A percentile compares a stretch with the other conserved stretches of the same genome.
These are phyloP conservation scores for Penicillium psychrosexuale DNA, from an alignment of 2,329 filamentous ascomycete genomes.

Conservation along the genomic window DNA sequence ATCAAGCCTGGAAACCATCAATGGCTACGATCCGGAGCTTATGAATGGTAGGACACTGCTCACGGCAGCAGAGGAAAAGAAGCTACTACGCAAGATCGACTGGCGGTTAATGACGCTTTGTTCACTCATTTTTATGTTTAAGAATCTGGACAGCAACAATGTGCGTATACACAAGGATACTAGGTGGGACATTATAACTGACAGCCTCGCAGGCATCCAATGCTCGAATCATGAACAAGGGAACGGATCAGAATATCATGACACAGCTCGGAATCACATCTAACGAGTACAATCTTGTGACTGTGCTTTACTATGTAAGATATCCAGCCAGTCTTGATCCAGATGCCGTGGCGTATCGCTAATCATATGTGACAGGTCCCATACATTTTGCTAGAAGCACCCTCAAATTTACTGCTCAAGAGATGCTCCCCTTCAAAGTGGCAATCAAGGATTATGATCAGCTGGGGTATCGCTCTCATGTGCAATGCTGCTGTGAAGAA, in stretches of 20 bases:
- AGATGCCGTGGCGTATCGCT: not conserved
- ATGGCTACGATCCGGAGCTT: constrained; percentile 31
- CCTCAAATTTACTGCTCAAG: constrained; percentile 30
- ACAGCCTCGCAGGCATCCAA: constrained; percentile 29
- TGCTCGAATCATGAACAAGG: constrained; percentile 37
- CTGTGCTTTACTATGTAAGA: constrained; percentile 37
- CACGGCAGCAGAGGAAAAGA: constrained; percentile 46
- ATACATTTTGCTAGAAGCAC: constrained; percentile 26
- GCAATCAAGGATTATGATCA: constrained; percentile 32
- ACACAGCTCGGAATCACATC: constrained; percentile 29
- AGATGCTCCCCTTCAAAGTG: constrained; percentile 31
- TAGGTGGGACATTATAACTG: not conserved
- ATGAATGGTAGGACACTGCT: constrained; percentile 34
- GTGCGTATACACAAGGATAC: constrained; percentile 11
- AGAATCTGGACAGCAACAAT: constrained; percentile 34
- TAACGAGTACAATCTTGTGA: constrained; percentile 35
- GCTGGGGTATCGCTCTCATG: constrained; percentile 30
- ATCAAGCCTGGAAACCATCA: constrained; percentile 15
- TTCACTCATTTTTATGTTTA: constrained; percentile 31
- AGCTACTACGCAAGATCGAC: constrained; percentile 44
- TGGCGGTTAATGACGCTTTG: constrained; percentile 45
- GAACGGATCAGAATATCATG: constrained; percentile 29
- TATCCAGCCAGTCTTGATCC: not conserved
- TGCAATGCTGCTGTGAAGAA: constrained; percentile 42
- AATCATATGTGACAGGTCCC: constrained; percentile 15